Percentiles rank a stretch among this genome's conserved stretches.
Evolutionary conservation across 306 rosid genomes (phyloP).

Genomic region (Fragaria vesca): DNA sequence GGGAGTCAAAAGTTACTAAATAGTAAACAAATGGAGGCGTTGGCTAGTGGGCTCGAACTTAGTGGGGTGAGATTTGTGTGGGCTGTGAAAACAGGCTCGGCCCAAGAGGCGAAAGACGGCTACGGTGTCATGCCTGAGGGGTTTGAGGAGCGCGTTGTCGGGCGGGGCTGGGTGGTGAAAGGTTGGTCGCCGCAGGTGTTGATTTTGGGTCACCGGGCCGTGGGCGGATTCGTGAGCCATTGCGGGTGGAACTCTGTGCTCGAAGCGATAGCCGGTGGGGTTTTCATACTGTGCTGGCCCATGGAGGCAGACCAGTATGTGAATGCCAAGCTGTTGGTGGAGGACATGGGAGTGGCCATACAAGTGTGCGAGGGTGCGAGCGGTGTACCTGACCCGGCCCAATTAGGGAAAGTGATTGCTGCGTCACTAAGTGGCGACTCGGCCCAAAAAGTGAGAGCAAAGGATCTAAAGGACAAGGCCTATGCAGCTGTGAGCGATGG

Average conservation of each 20-base stretch:
- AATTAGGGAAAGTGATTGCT: slow-evolving; percentile 32
- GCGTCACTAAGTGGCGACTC: slow-evolving; percentile 29
- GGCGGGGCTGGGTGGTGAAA: slow-evolving; percentile 42
- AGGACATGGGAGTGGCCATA: slow-evolving; percentile 46
- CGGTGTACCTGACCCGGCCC: slow-evolving; percentile 46
- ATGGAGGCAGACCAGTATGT: slow-evolving; percentile 79
- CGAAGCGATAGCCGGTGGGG: slow-evolving; percentile 51
- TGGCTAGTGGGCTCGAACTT: slow-evolving; percentile 62
- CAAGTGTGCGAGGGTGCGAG: slow-evolving; percentile 47
- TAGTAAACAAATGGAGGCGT: slow-evolving; percentile 50
- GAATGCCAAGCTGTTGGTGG: slow-evolving; percentile 54
- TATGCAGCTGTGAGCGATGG: slow-evolving; percentile 25
- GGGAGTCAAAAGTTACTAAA: slow-evolving; percentile 64
- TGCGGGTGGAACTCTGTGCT: slow-evolving; percentile 71
- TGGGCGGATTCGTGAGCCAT: slow-evolving; percentile 61
- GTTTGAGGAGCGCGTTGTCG: slow-evolving; percentile 47
- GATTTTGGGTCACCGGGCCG: slow-evolving; percentile 44
- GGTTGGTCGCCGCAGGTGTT: slow-evolving; percentile 54
- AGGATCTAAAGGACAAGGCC: slow-evolving; percentile 37
- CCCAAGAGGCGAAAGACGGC: slow-evolving; percentile 26
- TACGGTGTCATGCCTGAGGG: slow-evolving; percentile 38
- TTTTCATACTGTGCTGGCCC: slow-evolving; percentile 63
- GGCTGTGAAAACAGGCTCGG: slow-evolving; percentile 44
- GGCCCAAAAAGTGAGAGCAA: slow-evolving; percentile 23
- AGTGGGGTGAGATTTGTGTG: slow-evolving; percentile 51